These are phyloP conservation scores for Diaporthe citriasiana DNA, from an alignment of 2,329 filamentous ascomycete genomes.

Conservation along the genomic window DNA sequence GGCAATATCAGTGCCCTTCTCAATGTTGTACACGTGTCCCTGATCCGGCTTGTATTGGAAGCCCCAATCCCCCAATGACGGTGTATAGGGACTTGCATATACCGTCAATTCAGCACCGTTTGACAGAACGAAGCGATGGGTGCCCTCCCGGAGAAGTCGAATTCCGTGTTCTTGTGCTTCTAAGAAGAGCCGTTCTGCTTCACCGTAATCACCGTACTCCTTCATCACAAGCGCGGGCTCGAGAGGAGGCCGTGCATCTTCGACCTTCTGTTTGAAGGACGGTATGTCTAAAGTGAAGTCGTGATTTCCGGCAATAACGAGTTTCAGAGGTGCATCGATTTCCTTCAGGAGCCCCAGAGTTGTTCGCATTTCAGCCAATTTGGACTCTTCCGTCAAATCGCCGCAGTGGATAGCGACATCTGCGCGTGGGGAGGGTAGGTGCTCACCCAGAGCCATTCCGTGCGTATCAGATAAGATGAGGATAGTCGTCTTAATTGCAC, in stretches of 20 bases:
- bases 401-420: slow-evolving; percentile 69
- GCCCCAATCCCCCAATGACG: slow-evolving; percentile 60
- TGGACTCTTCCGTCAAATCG: slow-evolving; percentile 62
- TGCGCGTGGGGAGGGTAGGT: slow-evolving; percentile 43
- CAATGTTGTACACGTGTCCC: slow-evolving; percentile 57
- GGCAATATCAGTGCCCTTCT: slow-evolving; percentile 58
- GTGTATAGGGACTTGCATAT: slow-evolving; percentile 69
- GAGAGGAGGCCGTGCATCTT: slow-evolving; percentile 32
- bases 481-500: slow-evolving; percentile 3
- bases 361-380: slow-evolving; percentile 55
- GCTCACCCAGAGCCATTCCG: slow-evolving; percentile 45
- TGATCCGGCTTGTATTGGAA: slow-evolving; percentile 61
- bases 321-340: slow-evolving; percentile 64
- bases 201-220: slow-evolving; percentile 57
- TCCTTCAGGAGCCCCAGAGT: slow-evolving; percentile 58
- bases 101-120: slow-evolving; percentile 65
- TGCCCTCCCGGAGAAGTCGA: slow-evolving; percentile 65
- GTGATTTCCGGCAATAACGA: slow-evolving; percentile 70
- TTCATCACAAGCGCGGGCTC: slow-evolving; percentile 45
- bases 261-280: slow-evolving; percentile 49
- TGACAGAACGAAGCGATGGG: slow-evolving; percentile 58
- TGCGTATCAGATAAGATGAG: slow-evolving; percentile 64
- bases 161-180: slow-evolving; percentile 57
- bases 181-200: slow-evolving; percentile 56
- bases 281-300: slow-evolving; percentile 59